Conservation (phyloP, 768 basidiomycete species). For the Collybiopsis luxurians region DNA sequence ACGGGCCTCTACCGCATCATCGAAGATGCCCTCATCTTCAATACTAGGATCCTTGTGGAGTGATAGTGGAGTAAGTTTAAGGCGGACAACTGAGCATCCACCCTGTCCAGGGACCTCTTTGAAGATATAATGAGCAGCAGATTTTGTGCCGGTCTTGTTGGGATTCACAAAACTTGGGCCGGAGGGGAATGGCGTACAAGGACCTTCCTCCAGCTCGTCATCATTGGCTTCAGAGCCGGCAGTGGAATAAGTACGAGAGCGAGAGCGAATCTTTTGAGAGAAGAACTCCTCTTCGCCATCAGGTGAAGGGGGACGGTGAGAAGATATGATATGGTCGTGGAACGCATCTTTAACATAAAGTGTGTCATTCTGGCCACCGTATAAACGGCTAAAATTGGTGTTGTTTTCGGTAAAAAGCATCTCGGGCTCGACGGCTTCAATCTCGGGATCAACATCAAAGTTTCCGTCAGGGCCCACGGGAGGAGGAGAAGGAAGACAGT, state of each 20-base stretch:
- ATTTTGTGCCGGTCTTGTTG: slow-evolving; percentile 84
- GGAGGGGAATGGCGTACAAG: slow-evolving; percentile 57
- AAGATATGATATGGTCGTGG: slow-evolving; percentile 93
- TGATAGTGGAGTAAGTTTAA: slow-evolving; percentile 83
- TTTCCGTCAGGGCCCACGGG: slow-evolving; percentile 75
- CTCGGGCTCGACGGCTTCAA: slow-evolving; percentile 74
- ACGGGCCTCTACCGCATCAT: slow-evolving; percentile 85
- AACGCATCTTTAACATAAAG: slow-evolving; percentile 95
- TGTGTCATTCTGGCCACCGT: slow-evolving; percentile 81
- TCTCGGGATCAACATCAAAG: slow-evolving; percentile 59
- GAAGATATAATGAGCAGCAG: slow-evolving; percentile 90
- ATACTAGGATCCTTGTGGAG: slow-evolving; percentile 76
- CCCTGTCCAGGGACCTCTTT: slow-evolving; percentile 83
- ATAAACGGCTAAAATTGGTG: slow-evolving; percentile 91
- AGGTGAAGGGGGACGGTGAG: slow-evolving; percentile 65
- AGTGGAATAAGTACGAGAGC: slow-evolving; percentile 40
- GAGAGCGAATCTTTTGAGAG: slow-evolving; percentile 42
- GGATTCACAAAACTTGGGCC: slow-evolving; percentile 76
- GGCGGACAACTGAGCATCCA: slow-evolving; percentile 91
- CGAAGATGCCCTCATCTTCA: slow-evolving; percentile 87
- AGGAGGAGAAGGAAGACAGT: slow-evolving; percentile 90
- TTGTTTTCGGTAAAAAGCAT: slow-evolving; percentile 97
- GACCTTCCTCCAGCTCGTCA: slow-evolving; percentile 44
- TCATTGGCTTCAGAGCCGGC: slow-evolving; percentile 37
- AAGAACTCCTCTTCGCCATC: slow-evolving; percentile 47